Evolutionary conservation across 495 filamentous ascomycete genomes (phyloP).

Genomic region (Annulohypoxylon stygium): DNA sequence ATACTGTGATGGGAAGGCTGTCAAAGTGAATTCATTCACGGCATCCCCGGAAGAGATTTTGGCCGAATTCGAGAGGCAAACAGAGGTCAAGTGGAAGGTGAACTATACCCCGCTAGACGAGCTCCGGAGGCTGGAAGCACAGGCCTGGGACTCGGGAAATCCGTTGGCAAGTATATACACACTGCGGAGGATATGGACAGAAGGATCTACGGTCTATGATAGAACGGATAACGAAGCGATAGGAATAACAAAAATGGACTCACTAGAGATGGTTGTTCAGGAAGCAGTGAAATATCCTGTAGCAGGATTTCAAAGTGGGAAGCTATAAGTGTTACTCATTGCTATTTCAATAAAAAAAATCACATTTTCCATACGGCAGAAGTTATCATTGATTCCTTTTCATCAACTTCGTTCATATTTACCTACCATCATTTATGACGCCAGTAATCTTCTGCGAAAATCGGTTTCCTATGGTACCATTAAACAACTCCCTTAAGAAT

Average conservation of each 20-base stretch:
- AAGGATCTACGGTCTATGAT: background rate
- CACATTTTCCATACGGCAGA: no score
- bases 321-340: background rate
- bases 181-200: constrained; percentile 4
- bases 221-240: background rate
- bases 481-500: no score
- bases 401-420: no score
- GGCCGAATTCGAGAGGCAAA: background rate
- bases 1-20: background rate
- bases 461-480: no score
- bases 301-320: background rate
- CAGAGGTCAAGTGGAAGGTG: background rate
- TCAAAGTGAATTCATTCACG: background rate
- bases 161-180: background rate
- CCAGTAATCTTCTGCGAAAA: no score
- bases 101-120: background rate
- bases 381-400: no score
- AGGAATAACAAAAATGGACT: background rate
- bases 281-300: background rate
- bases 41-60: background rate
- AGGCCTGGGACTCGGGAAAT: background rate
- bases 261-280: background rate
- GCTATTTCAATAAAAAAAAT: no score
- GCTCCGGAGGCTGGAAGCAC: background rate
- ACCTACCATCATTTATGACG: no score